phyloP scores from a whole-genome alignment of 2,329 filamentous ascomycete genomes.

The Fusarium miscanthi region DNA sequence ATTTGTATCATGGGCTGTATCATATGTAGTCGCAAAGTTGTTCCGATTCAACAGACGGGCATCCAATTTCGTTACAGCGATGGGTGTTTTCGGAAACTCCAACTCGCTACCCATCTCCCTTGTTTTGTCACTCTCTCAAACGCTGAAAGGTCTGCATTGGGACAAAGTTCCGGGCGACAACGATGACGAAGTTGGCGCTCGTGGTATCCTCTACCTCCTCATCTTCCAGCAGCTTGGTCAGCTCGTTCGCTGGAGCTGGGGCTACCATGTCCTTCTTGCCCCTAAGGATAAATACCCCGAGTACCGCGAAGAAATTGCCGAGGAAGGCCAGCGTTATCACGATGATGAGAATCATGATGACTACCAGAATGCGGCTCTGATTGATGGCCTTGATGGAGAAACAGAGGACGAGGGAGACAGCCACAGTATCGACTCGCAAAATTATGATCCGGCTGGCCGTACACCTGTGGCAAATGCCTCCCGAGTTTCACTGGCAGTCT shows the following conservation, averaged over 20 bases:
- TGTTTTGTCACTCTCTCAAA: slow-evolving; percentile 92
- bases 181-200: slow-evolving; percentile 91
- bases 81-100: slow-evolving; percentile 98
- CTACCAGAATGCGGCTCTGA: slow-evolving; percentile 59
- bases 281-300: slow-evolving; percentile 79
- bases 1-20: slow-evolving; percentile 83
- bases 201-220: slow-evolving; percentile 93
- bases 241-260: slow-evolving; percentile 97
- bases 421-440: slow-evolving; percentile 56
- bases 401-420: slow-evolving; percentile 53
- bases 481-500: slow-evolving; percentile 60
- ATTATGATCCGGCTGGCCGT: slow-evolving; percentile 65
- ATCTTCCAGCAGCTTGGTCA: slow-evolving; percentile 99
- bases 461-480: slow-evolving; percentile 65
- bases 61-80: slow-evolving; percentile 94
- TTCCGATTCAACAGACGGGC: slow-evolving; percentile 88
- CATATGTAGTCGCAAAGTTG: slow-evolving; percentile 74
- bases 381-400: slow-evolving; percentile 52
- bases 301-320: slow-evolving; percentile 65
- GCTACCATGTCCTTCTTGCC: slow-evolving; percentile 93
- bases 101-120: slow-evolving; percentile 98
- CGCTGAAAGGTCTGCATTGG: slow-evolving; percentile 92
- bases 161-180: slow-evolving; percentile 90
- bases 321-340: slow-evolving; percentile 70
- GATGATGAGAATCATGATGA: slow-evolving; percentile 56